phyloP scores from a whole-genome alignment of 2,329 filamentous ascomycete species.

The Clonostachys byssicola region DNA sequence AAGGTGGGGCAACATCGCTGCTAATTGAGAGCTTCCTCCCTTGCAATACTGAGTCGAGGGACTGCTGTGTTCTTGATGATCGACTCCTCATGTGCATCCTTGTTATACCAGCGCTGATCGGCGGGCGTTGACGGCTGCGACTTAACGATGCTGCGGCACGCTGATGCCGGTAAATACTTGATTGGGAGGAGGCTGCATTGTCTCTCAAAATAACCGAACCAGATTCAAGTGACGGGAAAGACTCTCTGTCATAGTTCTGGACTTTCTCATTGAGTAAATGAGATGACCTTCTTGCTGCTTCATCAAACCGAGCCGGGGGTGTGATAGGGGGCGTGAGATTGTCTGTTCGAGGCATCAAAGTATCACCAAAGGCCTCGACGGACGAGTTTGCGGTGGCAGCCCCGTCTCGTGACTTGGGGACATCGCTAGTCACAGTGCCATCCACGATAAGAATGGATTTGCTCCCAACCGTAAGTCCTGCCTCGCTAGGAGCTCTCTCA shows the following conservation, averaged over 20 bases:
- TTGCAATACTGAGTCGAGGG: slow-evolving; percentile 45
- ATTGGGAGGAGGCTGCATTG: slow-evolving; percentile 8
- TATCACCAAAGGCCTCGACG: slow-evolving; percentile 48
- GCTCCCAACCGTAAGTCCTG: slow-evolving; percentile 71
- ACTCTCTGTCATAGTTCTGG: slow-evolving; percentile 17
- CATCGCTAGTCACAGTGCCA: slow-evolving; percentile 48
- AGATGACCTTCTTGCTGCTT: slow-evolving; percentile 50
- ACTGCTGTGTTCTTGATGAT: slow-evolving; percentile 44
- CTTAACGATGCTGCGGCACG: slow-evolving; percentile 7
- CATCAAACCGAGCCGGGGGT: slow-evolving; percentile 38
- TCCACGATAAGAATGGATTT: slow-evolving; percentile 89
- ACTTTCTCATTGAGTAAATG: slow-evolving; percentile 46
- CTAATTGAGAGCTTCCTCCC: slow-evolving; percentile 57
- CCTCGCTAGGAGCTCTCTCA: slow-evolving; percentile 43
- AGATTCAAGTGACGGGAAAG: slow-evolving; percentile 42
- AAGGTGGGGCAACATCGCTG: slow-evolving; percentile 45
- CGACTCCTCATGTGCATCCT: slow-evolving; percentile 36
- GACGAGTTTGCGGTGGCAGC: slow-evolving; percentile 41
- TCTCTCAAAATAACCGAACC: slow-evolving; percentile 35
- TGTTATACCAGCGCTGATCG: slow-evolving; percentile 17
- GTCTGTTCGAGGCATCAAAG: slow-evolving; percentile 40
- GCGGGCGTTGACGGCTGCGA: slow-evolving; percentile 17
- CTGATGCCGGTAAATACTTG: no score
- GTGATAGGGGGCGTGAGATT: slow-evolving; percentile 60
- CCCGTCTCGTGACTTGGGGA: slow-evolving; percentile 44